phyloP scores from a whole-genome alignment of 2,329 filamentous ascomycete species.

The Domatiomyces catenatus region DNA sequence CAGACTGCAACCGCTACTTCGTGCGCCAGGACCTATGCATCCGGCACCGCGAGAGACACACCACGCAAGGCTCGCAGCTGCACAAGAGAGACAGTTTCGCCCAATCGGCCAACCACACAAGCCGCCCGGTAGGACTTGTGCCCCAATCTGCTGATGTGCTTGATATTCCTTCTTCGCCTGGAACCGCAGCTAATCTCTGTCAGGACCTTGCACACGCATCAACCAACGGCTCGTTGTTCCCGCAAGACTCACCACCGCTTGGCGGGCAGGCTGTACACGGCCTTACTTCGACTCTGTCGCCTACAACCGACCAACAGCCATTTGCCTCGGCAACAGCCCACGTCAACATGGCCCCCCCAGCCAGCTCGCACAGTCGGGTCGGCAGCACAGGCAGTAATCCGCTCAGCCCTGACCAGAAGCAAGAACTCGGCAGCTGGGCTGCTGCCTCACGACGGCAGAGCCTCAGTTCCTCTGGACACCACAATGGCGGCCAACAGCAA shows the following conservation, averaged over 20 bases:
- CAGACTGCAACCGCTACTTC: conserved; percentile 77
- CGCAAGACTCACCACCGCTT: background rate
- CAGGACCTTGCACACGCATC: background rate
- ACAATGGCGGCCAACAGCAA: conserved; percentile 1
- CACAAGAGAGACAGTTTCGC: conserved; percentile 34
- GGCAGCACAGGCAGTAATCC: conserved; percentile 19
- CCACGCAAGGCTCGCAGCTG: conserved; percentile 41
- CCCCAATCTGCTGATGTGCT: background rate
- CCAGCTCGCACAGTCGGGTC: conserved; percentile 17
- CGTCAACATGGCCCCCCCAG: conserved; percentile 14
- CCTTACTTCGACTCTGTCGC: background rate
- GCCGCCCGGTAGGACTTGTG: conserved; percentile 2
- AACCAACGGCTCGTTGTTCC: background rate
- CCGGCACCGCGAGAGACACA: conserved; percentile 66
- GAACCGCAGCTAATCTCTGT: background rate
- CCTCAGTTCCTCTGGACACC: conserved; percentile 12
- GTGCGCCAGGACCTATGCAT: conserved; percentile 87
- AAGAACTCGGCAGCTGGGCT: conserved; percentile 19
- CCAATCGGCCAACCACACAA: conserved; percentile 16
- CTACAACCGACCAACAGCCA: conserved; percentile 4
- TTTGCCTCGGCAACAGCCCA: conserved; percentile 7
- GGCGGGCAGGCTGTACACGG: background rate
- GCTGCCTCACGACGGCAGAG: conserved; percentile 16
- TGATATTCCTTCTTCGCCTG: background rate
- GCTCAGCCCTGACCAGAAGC: conserved; percentile 19